Evolutionary conservation across 176 grass and related monocot genomes (phyloP), one percentile per base, ranked within the genome.

Genomic region (Tillandsia fasciculata): DNA sequence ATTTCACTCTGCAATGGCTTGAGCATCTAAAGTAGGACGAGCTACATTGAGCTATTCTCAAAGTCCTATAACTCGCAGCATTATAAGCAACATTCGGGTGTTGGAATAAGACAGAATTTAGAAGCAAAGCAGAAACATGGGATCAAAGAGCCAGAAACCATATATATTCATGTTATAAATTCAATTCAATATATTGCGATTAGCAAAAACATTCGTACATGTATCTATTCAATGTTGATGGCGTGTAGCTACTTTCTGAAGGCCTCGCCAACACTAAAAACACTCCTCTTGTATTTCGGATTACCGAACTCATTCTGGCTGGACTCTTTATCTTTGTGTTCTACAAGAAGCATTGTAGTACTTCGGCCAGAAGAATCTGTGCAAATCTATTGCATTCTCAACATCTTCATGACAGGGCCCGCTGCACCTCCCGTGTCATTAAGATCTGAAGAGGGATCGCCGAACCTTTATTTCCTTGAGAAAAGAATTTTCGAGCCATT

Each of bases 381-480:
- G 14, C 47, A 12, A 22, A 20, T 67, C 65, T 67, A n/a, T 67
- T 48, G 8, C 33, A 66, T 13, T 33, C 9, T 49, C 65, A 67
- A 15, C 65, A 67, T 67, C 56, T 67, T 67, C 48, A 48, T 49
- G 33, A 67, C 65, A 49, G 7, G 29, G 10, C 7, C 24, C 12
- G 24, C 28, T n/a, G 56, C 22, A 61, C 56, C 28, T 67, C 65
- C 33, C n/a, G 7, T 12, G 11, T 28, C 64, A 28, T 66, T 2
- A 66, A 66, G 22, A 66, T 66, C 24, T 66, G 14, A 66, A 66
- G 42, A 14, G 24, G 28, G 33, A 49, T 67, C 65, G 42, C 28
- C 65, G n/a, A 47, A 67, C 65, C 65, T 49, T 67, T 67, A 67
- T 67, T 67, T 67, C 33, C 28, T 67, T 17, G 1, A 67, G 65